Evolutionary conservation across 2,329 filamentous ascomycete species (phyloP).

Genomic region (Gaeumannomyces tritici): DNA sequence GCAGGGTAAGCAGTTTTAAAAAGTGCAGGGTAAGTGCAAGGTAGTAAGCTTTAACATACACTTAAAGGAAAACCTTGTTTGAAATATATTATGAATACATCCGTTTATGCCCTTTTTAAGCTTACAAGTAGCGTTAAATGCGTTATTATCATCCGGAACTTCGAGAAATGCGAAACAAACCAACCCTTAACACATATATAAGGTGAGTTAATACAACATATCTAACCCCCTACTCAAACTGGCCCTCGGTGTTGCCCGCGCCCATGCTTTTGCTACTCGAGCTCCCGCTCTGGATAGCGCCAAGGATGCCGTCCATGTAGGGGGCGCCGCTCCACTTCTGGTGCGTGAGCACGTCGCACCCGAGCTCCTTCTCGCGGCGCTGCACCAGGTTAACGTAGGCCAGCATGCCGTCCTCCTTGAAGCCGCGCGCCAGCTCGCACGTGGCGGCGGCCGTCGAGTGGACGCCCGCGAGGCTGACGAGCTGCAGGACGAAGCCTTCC

Average conservation of each 20-base stretch:
- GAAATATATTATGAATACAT: no score
- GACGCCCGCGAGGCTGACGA: slow-evolving; percentile 56
- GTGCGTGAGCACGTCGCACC: slow-evolving; percentile 87
- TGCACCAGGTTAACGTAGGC: slow-evolving; percentile 96
- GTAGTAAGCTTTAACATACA: no score
- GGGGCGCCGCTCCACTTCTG: slow-evolving; percentile 69
- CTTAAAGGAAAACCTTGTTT: no score
- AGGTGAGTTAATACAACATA: no score
- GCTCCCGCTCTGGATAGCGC: slow-evolving; percentile 84
- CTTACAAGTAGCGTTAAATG: no score
- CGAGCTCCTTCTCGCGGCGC: slow-evolving; percentile 77
- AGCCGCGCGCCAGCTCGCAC: slow-evolving; percentile 68
- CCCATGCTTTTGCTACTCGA: slow-evolving; percentile 90
- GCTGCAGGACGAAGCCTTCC: slow-evolving; percentile 68
- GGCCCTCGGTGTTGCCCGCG: slow-evolving; percentile 79
- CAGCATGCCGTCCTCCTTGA: slow-evolving; percentile 89
- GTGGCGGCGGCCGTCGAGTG: slow-evolving; percentile 59
- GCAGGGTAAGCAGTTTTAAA: no score
- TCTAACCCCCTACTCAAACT: slow-evolving; percentile 30
- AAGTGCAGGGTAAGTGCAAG: no score
- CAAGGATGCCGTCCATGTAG: slow-evolving; percentile 82
- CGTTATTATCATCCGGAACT: no score
- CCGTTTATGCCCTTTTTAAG: no score
- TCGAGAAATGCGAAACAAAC: no score
- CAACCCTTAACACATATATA: no score